phyloP scores from a whole-genome alignment of 148 eudicot species.

The Silene conica region DNA sequence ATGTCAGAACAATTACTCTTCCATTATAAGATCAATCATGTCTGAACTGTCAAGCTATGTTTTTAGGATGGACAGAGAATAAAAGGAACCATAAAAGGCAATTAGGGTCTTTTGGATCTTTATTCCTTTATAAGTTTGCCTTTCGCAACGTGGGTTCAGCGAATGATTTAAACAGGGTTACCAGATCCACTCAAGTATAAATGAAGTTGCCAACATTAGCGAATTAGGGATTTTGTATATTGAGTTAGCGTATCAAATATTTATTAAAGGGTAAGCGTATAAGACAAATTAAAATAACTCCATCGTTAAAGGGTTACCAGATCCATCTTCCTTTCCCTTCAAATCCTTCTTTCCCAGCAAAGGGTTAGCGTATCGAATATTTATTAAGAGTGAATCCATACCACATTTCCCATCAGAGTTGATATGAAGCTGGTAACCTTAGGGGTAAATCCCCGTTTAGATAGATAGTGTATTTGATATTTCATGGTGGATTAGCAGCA shows the following conservation, averaged over 20 bases:
- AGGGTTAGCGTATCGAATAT: background rate
- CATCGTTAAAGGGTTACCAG: too few species aligned
- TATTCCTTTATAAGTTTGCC: background rate
- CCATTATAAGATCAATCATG: background rate
- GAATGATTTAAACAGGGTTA: background rate
- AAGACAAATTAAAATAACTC: too few species aligned
- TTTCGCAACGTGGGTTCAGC: background rate
- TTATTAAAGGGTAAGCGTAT: too few species aligned
- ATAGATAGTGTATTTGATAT: background rate
- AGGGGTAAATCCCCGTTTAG: background rate
- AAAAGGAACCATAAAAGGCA: background rate
- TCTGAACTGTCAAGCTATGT: background rate
- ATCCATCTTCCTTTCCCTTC: background rate
- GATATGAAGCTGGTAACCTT: background rate
- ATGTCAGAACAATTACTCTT: background rate
- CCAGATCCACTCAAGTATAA: too few species aligned
- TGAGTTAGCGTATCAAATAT: too few species aligned
- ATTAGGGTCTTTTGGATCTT: background rate
- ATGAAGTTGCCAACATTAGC: background rate
- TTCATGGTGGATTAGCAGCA: background rate
- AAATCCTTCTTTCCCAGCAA: background rate
- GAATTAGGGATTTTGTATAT: background rate
- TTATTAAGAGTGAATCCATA: background rate
- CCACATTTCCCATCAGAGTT: background rate
- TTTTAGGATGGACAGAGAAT: background rate